Evolutionary conservation across 2,329 filamentous ascomycete species (phyloP), one percentile per base, ranked within the genome.

Genomic region (Ceratocystis ficicola): DNA sequence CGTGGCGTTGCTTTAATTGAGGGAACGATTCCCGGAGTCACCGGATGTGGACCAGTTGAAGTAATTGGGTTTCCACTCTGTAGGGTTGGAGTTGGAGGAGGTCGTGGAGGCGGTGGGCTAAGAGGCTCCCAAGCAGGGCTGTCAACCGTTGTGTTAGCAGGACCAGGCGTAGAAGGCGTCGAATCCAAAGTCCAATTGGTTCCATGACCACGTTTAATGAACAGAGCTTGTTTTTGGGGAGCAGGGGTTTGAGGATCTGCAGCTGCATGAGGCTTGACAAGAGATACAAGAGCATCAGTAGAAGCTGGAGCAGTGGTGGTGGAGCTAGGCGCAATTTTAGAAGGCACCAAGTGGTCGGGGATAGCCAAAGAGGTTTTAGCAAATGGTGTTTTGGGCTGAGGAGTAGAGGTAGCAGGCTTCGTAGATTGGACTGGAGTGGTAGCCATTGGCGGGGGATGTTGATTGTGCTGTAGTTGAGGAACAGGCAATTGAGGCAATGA

Each of bases 121-220:
- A 86, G 75, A 0, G 83, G 83, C 69, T 87, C 84, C 66, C 76
- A 80, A 2, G 78, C 77, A 2, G 84, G 84, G 67, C 81, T 82
- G 44, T 77, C 76, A 17, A 77, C 72, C 60, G 79, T 77, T 20
- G 67, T 70, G 30, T 70, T 68, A 10, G 73, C 69, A 8, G 74
- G 76, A 20, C 74, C 72, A 1, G 84, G 84, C 1, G 84, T 87
- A 3, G 83, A 83, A 3, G 82, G 81, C 0, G 82, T 84, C 5
- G 81, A 79, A 4, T 76, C 78, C 17, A 80, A 75, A 1, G 77
- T 81, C 84, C 84, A 87, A 70, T 80, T 81, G 0, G 84, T 87
- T 57, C 81, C 83, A 67, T 75, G 72, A 48, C 76, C 73, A 66
- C 74, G 71, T 62, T 75, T 68, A 52, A 75, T 63, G 68, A 70